Base-by-base conservation (phyloP, 768 basidiomycete species). In the Rhodotorula paludigena region DNA sequence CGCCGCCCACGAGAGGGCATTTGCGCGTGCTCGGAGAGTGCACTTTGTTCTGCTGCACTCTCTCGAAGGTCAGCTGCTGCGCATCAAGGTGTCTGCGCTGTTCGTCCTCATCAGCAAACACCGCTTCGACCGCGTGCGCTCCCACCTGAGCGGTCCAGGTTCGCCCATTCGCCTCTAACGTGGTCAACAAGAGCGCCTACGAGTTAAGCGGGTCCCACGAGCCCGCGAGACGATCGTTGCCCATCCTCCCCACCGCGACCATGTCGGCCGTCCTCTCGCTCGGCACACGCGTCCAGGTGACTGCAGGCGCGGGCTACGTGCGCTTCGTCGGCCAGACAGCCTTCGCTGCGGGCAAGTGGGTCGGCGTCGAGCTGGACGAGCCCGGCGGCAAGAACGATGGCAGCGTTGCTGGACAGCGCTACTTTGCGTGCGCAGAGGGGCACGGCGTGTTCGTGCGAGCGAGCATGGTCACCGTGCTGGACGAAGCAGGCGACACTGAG, bases 371-470 rank as follows among this genome's bases (percentile, higher is more conserved):
- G 75, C 83, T 99, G 53, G 84, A 83, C 63, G 86, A 87, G 74
- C 79, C 85, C 14, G 87, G 84, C 52, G 96, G 96, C 45, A 99
- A 98, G 86, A 99, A 99, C 81, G 90, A 98, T 74, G 96, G 96
- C 2, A 84, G 85, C 2, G 88, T 99, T 3, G 65, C 32, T 0
- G 73, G 72, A 15, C 65, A 64, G 56, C 69, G 78, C 3, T 99
- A 98, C 80, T 99, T 99, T 78, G 81, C 80, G 25, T 97, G 92
- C 80, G 83, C 83, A 74, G 80, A 82, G 54, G 81, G 82, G 38
- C 81, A 89, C 80, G 96, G 96, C 54, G 88, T 98, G 36, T 98
- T 99, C 77, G 87, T 97, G 10, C 83, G 89, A 42, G 85, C 89
- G 0, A 88, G 88, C 75, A 89, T 91, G 77, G 89, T 97, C 69